Base-by-base conservation (phyloP, 495 filamentous ascomycete species). In the Daldinia concentrica region DNA sequence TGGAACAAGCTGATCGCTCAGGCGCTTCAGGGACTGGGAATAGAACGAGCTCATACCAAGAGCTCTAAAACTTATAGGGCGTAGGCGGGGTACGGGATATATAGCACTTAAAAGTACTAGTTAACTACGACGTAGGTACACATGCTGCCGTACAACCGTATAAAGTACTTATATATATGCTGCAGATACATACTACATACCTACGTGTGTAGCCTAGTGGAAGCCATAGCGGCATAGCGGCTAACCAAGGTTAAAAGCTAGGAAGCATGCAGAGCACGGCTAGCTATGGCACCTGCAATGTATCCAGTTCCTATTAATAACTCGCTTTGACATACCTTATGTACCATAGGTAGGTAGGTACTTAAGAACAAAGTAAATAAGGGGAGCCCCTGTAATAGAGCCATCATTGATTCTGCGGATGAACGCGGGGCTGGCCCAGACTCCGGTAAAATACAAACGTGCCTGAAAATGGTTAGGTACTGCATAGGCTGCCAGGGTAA, bases 221-320 rank as follows among this genome's bases (percentile, higher is more conserved):
- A 24, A 50, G 19, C 29, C 43, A 30, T 11, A 24, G 14, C 50
- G 51, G 56, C 43, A 24, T 24, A 48, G 8, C 64, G 69, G 59
- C 27, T 72, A 67, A 64, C 59, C 64, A 72, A 72, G 69, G 63
- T 52, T 58, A 61, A 39, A 61, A 39, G 26, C 56, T 60, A 55
- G 64, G 55, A 52, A 29, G 3, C 41, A 69, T 65, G 62, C 59
- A 58, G 14, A 64, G 24, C 51, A 62, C 68, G 58, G 62, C 63
- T 66, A 71, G 62, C 58, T 58, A 66, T 58, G 68, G 68, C 57
- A 61, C 29, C 41, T 29, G 12, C 2, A n/a, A 58, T 8, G 12
- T 27, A 32, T 57, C 4, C 17, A 41, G 50, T 27, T 66, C 58
- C 62, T 71, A 71, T 66, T 71, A 66, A 66, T 71, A 66, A 57